Conservation (phyloP, 768 basidiomycete species). For the Termitomyces sp. region DNA sequence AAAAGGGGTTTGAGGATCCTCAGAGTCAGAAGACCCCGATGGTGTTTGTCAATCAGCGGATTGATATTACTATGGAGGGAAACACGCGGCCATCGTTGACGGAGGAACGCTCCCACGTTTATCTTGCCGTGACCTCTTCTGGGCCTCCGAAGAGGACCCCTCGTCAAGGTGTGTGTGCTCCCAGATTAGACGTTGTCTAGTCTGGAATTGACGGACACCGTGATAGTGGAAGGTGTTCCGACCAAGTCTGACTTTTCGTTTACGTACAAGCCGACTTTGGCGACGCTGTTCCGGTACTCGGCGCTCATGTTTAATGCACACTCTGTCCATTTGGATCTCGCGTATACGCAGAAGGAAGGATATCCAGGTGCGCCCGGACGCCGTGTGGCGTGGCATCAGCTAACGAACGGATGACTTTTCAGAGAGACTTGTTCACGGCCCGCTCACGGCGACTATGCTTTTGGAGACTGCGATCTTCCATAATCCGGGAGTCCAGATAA, state of each 20-base stretch:
- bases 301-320: conserved; percentile 86
- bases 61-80: conserved; percentile 44
- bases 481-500: conserved; percentile 41
- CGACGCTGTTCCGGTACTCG: conserved; percentile 81
- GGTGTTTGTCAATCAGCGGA: conserved; percentile 69
- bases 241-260: conserved; percentile 52
- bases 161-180: conserved; percentile 37
- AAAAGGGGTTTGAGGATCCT: conserved; percentile 55
- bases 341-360: conserved; percentile 67
- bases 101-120: conserved; percentile 70
- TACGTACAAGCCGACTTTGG: conserved; percentile 58
- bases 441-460: conserved; percentile 75
- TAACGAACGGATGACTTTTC: neutral
- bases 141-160: conserved; percentile 21
- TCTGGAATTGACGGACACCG: neutral
- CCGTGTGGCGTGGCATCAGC: neutral
- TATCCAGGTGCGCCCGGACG: conserved; percentile 51
- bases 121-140: conserved; percentile 30
- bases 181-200: neutral
- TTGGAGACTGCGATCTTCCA: conserved; percentile 55
- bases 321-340: conserved; percentile 76
- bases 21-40: conserved; percentile 52
- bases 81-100: conserved; percentile 40
- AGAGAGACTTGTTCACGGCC: conserved; percentile 86
- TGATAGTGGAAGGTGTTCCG: conserved; percentile 48